A percentile compares a stretch with the other conserved stretches of the same genome.
Evolutionary conservation across 179 eudicot genomes (phyloP).

Genomic region (Monotropa hypopitys): DNA sequence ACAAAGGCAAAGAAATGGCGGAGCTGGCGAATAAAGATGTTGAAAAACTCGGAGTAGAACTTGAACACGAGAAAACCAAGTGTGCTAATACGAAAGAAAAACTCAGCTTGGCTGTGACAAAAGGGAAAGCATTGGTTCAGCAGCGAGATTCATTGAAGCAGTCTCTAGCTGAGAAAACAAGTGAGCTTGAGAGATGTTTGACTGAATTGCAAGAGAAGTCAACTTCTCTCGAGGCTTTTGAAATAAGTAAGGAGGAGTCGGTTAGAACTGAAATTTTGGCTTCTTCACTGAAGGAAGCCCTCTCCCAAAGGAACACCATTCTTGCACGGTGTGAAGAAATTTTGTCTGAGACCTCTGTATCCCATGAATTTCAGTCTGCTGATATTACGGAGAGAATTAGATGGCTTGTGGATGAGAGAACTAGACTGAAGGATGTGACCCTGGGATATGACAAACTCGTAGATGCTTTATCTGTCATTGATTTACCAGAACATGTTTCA

Average conservation of each 20-base stretch:
- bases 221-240: conserved; percentile 60
- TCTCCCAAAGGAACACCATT: conserved; percentile 41
- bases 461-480: conserved; percentile 42
- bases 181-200: conserved; percentile 53
- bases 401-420: conserved; percentile 64
- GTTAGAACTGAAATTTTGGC: conserved; percentile 39
- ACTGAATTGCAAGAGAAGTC: conserved; percentile 58
- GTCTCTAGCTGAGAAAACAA: conserved; percentile 57
- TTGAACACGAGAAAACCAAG: conserved; percentile 74
- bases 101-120: conserved; percentile 93
- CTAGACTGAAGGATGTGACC: conserved; percentile 37
- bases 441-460: conserved; percentile 38
- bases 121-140: conserved; percentile 94
- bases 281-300: conserved; percentile 54
- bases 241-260: conserved; percentile 47
- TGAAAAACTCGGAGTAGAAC: conserved; percentile 52
- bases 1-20: conserved; percentile 24
- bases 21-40: conserved; percentile 45
- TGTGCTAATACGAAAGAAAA: conserved; percentile 82
- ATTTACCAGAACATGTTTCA: conserved; percentile 48
- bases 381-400: conserved; percentile 50
- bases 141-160: conserved; percentile 83
- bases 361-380: conserved; percentile 31
- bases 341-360: conserved; percentile 29
- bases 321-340: conserved; percentile 53